Base-by-base conservation (phyloP, 2,329 filamentous ascomycete species). In the Stylonectria norvegica region DNA sequence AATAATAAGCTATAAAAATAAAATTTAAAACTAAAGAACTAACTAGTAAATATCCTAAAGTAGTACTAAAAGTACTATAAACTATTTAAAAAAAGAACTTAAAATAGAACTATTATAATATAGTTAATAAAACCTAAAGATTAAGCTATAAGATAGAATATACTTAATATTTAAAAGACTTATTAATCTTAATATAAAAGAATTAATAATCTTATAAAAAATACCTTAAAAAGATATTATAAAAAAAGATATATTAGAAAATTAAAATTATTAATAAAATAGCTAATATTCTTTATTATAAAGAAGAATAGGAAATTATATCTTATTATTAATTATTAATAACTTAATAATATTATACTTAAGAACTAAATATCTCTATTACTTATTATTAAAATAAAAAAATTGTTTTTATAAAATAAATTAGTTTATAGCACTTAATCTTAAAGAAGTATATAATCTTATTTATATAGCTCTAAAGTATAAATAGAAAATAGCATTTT, bases 401-500 rank as follows among this genome's bases (percentile, higher is more conserved):
- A 37, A 61, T 31, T 11, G 30, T 5, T 30, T 62, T 2, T 34
- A 36, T 18, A 36, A 40, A 8, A 48, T 37, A 14, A 36, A n/a
- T n/a, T n/a, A n/a, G n/a, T n/a, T n/a, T n/a, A n/a, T n/a, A n/a
- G n/a, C n/a, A n/a, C n/a, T n/a, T n/a, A n/a, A n/a, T n/a, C n/a
- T n/a, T n/a, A n/a, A n/a, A n/a, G n/a, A n/a, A n/a, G n/a, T n/a
- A n/a, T n/a, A n/a, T n/a, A n/a, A n/a, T n/a, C n/a, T n/a, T n/a
- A n/a, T n/a, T n/a, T n/a, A n/a, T n/a, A n/a, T 43, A 11, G 20
- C 25, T 1, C 10, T 52, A 52, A 53, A 56, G 8, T 38, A 67
- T 34, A 51, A 67, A 47, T 65, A 47, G 52, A 65, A 62, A 38
- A 66, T 48, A 12, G 52, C 52, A 1, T 69, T 68, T 40, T n/a